Evolutionary conservation across 1,284 basidiomycete genomes (phyloP).

Genomic region (Puccinia coronata): DNA sequence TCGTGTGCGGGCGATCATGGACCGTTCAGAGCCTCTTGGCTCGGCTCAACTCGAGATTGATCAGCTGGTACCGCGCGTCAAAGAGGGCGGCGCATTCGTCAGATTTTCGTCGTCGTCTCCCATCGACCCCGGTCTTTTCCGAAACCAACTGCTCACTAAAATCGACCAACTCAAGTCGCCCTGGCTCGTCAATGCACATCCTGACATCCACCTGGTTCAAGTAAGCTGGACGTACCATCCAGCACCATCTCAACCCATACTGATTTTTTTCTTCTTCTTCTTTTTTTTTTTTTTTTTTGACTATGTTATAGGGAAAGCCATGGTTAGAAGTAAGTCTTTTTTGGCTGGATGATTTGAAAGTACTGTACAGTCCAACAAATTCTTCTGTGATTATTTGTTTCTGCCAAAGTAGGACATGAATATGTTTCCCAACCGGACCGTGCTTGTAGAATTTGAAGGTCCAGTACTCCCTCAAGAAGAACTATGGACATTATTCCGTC

Average conservation of each 20-base stretch:
- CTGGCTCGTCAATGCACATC: background rate
- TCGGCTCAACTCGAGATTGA: background rate
- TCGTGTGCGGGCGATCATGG: background rate
- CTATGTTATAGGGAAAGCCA: background rate
- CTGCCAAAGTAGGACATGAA: constrained; percentile 70
- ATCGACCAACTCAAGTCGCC: constrained; percentile 2
- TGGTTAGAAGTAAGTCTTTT: constrained; percentile 11
- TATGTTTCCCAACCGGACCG: constrained; percentile 71
- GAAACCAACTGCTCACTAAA: background rate
- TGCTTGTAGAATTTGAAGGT: constrained; percentile 81
- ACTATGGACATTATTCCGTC: constrained; percentile 70
- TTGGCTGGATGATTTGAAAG: background rate
- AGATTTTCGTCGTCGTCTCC: background rate
- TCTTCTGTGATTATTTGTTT: background rate
- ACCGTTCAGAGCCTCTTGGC: background rate
- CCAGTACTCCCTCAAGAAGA: constrained; percentile 77
- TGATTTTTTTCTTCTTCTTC: background rate
- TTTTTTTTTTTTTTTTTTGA: too few species aligned
- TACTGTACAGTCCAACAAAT: background rate
- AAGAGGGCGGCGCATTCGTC: constrained; percentile 11
- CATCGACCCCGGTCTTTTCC: background rate
- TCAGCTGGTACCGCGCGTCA: constrained; percentile 4
- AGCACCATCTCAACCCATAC: background rate
- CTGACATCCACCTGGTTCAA: constrained; percentile 1
- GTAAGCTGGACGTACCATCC: background rate